Evolutionary conservation across 768 basidiomycete species (phyloP).

Genomic region (Lactarius pseudohatsudake): DNA sequence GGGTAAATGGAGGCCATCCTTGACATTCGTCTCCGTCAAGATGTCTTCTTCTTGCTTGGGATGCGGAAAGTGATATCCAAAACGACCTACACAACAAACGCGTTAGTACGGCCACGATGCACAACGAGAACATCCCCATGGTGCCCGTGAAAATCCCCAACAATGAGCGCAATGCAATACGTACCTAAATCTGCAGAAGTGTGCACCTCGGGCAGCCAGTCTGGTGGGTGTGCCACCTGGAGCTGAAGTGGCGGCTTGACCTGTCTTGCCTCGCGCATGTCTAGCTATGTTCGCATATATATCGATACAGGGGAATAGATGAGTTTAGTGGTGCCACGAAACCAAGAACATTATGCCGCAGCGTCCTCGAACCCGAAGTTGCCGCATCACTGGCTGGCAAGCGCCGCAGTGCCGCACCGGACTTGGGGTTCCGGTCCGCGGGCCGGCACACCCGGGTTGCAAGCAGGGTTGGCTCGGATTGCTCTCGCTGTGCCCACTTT

Average conservation of each 20-base stretch:
- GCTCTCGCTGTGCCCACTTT: neutral
- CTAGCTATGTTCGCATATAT: conserved; percentile 11
- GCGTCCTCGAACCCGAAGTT: neutral
- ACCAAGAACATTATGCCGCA: neutral
- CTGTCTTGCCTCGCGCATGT: conserved; percentile 25
- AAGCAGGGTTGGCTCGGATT: too few relatives aligned
- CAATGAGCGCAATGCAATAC: conserved; percentile 24
- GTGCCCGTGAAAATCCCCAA: too few relatives aligned
- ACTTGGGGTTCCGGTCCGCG: neutral
- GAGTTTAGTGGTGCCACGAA: neutral
- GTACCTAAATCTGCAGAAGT: conserved; percentile 66
- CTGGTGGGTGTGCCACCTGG: conserved; percentile 67
- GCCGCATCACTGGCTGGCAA: neutral
- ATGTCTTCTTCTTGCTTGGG: conserved; percentile 75
- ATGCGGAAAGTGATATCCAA: conserved; percentile 73
- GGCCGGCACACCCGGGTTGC: neutral
- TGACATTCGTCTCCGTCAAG: conserved; percentile 61
- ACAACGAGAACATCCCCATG: neutral
- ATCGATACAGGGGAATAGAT: neutral
- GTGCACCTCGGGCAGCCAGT: conserved; percentile 72
- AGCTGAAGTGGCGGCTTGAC: conserved; percentile 43
- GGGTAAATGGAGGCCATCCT: conserved; percentile 58
- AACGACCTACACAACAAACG: conserved; percentile 52
- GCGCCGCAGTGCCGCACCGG: neutral
- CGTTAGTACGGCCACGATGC: neutral